A percentile compares a stretch with the other conserved stretches of the same genome.
These are phyloP conservation scores for Rubroshorea leprosula DNA, from an alignment of 345 rosid genomes.

Conservation along the genomic window DNA sequence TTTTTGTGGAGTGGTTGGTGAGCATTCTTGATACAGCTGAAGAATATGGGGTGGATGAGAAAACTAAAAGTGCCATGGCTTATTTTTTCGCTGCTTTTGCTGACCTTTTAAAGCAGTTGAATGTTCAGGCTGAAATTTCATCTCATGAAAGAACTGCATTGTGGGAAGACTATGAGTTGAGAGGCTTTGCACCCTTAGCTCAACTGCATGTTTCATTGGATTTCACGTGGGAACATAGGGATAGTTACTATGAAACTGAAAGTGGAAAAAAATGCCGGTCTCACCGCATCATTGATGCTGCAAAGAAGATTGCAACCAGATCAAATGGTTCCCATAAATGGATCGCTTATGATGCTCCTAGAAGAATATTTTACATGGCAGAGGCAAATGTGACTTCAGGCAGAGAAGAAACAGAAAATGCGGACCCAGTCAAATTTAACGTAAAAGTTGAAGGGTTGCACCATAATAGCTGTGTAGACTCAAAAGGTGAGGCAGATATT, in stretches of 20 bases:
- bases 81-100: constrained; percentile 52
- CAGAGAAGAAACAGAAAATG: constrained; percentile 17
- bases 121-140: constrained; percentile 18
- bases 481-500: constrained; percentile 22
- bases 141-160: constrained; percentile 35
- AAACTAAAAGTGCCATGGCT: constrained; percentile 41
- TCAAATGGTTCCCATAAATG: constrained; percentile 41
- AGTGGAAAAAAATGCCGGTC: constrained; percentile 44
- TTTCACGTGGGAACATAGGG: constrained; percentile 43
- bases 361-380: constrained; percentile 26
- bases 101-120: constrained; percentile 41
- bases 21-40: constrained; percentile 37
- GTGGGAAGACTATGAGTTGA: constrained; percentile 90
- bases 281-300: constrained; percentile 49
- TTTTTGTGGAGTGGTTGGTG: constrained; percentile 70
- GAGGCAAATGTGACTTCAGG: constrained; percentile 14
- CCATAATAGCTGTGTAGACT: constrained; percentile 1
- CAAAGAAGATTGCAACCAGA: constrained; percentile 49
- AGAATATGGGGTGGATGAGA: constrained; percentile 36
- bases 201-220: constrained; percentile 37
- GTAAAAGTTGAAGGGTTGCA: constrained; percentile 16
- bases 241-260: constrained; percentile 36
- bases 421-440: constrained; percentile 1
- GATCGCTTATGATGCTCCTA: constrained; percentile 44
- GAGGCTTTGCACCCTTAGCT: constrained; percentile 66